Evolutionary conservation across 352 stramenopile genomes (phyloP).

Genomic region (Lagenidium giganteum): DNA sequence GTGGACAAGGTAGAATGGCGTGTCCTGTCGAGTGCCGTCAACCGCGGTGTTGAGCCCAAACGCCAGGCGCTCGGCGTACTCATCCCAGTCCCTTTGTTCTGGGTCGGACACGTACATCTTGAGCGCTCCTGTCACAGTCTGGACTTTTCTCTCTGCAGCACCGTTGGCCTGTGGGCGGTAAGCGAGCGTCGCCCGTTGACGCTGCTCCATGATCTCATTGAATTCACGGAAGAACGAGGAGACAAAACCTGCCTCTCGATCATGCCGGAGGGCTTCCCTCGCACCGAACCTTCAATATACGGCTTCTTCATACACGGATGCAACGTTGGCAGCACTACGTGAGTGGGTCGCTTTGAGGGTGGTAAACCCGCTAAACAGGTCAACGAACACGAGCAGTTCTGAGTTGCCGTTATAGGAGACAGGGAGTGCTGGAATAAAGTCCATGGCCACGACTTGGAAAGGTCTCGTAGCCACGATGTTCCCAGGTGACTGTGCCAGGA

Average conservation of each 20-base stretch:
- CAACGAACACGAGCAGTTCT: not conserved
- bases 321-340: not conserved
- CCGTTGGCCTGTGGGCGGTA: conserved; percentile 14
- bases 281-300: conserved; percentile 14
- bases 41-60: conserved; percentile 15
- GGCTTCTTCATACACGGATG: not conserved
- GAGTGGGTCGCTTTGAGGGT: not conserved
- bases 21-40: conserved; percentile 1
- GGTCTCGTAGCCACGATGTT: conserved; percentile 4
- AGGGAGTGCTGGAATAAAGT: not conserved
- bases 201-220: conserved; percentile 12
- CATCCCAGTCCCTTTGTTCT: conserved; percentile 15
- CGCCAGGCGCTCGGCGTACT: conserved; percentile 8
- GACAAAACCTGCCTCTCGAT: conserved; percentile 13
- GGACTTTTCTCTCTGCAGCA: conserved; percentile 6
- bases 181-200: conserved; percentile 2
- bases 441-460: conserved; percentile 3
- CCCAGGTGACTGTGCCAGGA: not conserved
- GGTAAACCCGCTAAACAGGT: not conserved
- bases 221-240: conserved; percentile 9
- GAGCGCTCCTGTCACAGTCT: conserved; percentile 14
- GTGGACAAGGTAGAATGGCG: conserved; percentile 16
- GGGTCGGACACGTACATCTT: conserved; percentile 10
- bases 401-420: not conserved
- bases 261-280: conserved; percentile 8